A percentile compares a stretch with the other conserved stretches of the same genome.
phyloP scores from a whole-genome alignment of 2,329 filamentous ascomycete species.

The Herpotrichia juniperi region DNA sequence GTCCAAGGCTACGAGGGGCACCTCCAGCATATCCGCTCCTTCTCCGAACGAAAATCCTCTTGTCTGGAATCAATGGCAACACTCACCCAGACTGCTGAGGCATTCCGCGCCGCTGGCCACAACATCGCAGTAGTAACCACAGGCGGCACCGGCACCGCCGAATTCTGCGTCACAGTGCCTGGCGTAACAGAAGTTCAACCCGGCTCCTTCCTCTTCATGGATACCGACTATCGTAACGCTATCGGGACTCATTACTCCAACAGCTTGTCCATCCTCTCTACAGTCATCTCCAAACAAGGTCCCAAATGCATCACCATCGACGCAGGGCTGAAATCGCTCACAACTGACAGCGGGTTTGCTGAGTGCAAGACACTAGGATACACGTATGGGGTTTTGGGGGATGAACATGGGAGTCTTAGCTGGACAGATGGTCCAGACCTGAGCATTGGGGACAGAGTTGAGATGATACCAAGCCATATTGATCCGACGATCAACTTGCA shows the following conservation, averaged over 20 bases:
- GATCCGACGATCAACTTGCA: constrained; percentile 62
- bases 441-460: constrained; percentile 54
- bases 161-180: constrained; percentile 58
- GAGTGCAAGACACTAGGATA: constrained; percentile 54
- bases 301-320: constrained; percentile 56
- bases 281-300: constrained; percentile 57
- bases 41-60: constrained; percentile 48
- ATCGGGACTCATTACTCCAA: constrained; percentile 57
- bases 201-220: constrained; percentile 64
- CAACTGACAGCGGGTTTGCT: constrained; percentile 59
- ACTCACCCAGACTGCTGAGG: constrained; percentile 51
- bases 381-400: constrained; percentile 53
- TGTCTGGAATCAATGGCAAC: constrained; percentile 56
- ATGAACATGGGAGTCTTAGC: constrained; percentile 56
- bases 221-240: constrained; percentile 62
- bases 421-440: constrained; percentile 53
- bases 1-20: constrained; percentile 62
- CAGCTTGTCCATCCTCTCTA: constrained; percentile 56
- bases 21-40: constrained; percentile 57
- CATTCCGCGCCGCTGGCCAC: constrained; percentile 50
- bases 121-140: constrained; percentile 58
- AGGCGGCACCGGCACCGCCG: constrained; percentile 59
- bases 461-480: constrained; percentile 62
- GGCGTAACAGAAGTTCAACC: constrained; percentile 62
- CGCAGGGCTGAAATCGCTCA: constrained; percentile 57